Evolutionary conservation across 1,284 basidiomycete species (phyloP), one percentile per base, ranked within the genome.

Genomic region (Leccinum cinnamomeum): DNA sequence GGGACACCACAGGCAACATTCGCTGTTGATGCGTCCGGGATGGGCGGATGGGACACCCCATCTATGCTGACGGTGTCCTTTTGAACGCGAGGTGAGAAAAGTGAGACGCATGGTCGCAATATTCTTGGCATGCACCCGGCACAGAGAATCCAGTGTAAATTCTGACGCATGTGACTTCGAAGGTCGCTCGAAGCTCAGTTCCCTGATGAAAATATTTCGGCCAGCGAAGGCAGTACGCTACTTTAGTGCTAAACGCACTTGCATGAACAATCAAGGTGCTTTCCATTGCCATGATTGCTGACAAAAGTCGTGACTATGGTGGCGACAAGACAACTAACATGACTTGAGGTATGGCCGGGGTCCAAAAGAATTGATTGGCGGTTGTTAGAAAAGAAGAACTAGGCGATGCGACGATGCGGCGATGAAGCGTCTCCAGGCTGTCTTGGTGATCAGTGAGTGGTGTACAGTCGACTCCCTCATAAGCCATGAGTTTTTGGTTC

Each of bases 11-110:
- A 16, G 50, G 57, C 5, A 10, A 23, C 41, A 12, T 41, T 48
- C 51, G 58, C 39, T 20, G 30, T 39, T 23, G 18, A 57, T 68
- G 33, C n/a, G 16, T 57, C 41, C 41, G 14, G 37, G 37, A 39
- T 39, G 37, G 16, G 37, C 37, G 16, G 37, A 39, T 39, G 37
- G 37, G 37, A 39, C 16, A 16, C 37, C 7, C 14, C 16, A 8
- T 39, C 7, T 16, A 16, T 39, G 37, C 0, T 39, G 7, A 16
- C 11, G 37, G 37, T 39, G 14, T 8, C 14, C 3, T 39, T n/a
- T 44, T 10, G 41, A 44, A 44, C 8, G 7, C n/a, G n/a, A n/a
- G 16, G 8, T n/a, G n/a, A n/a, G 39, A 41, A 41, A 41, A 10
- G 39, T 41, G 41, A 44, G 41, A 44, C 10, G 14, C 41, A 10